Percentiles rank a stretch among this genome's conserved stretches.
phyloP scores from a whole-genome alignment of 495 filamentous ascomycete species.

The Aeminium ludgeri region DNA sequence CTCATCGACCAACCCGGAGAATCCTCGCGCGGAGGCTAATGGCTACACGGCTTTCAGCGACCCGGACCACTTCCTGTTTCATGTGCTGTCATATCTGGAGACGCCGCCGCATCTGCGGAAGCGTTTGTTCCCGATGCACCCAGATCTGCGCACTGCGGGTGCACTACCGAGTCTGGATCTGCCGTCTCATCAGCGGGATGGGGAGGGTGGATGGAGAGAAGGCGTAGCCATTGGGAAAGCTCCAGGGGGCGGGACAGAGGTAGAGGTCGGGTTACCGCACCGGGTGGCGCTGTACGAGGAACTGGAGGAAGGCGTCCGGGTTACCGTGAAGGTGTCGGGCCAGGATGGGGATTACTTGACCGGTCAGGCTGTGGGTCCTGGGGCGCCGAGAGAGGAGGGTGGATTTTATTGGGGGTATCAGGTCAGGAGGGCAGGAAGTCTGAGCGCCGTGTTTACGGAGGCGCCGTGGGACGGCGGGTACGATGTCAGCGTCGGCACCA shows the following conservation, averaged over 20 bases:
- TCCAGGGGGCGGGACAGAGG: slow-evolving; percentile 25
- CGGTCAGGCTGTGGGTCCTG: slow-evolving; percentile 38
- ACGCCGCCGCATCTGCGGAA: slow-evolving; percentile 57
- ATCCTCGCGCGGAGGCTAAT: slow-evolving; percentile 29
- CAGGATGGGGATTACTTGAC: slow-evolving; percentile 1
- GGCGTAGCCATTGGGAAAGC: slow-evolving; percentile 37
- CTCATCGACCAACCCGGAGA: slow-evolving; percentile 18
- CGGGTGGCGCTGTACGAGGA: slow-evolving; percentile 34
- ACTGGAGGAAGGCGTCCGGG: slow-evolving; percentile 42
- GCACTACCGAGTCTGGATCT: slow-evolving; percentile 55
- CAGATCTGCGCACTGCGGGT: slow-evolving; percentile 47
- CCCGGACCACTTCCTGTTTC: slow-evolving; percentile 52
- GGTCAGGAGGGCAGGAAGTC: slow-evolving; percentile 37
- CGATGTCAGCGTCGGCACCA: slow-evolving; percentile 54
- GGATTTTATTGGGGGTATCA: slow-evolving; percentile 69
- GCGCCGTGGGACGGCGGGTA: slow-evolving; percentile 23
- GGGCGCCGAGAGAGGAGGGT: slow-evolving; percentile 42
- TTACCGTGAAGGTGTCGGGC: slow-evolving; percentile 45
- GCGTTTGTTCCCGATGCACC: slow-evolving; percentile 50
- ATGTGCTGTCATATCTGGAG: slow-evolving; percentile 58
- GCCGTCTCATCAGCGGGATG: slow-evolving; percentile 54
- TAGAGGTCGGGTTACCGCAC: slow-evolving; percentile 41
- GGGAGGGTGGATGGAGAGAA: slow-evolving; percentile 56
- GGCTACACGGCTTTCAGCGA: slow-evolving; percentile 47
- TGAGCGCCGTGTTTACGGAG: slow-evolving; percentile 48